Conservation (phyloP, 108 stramenopile species). For the Epipyxis sp. region DNA sequence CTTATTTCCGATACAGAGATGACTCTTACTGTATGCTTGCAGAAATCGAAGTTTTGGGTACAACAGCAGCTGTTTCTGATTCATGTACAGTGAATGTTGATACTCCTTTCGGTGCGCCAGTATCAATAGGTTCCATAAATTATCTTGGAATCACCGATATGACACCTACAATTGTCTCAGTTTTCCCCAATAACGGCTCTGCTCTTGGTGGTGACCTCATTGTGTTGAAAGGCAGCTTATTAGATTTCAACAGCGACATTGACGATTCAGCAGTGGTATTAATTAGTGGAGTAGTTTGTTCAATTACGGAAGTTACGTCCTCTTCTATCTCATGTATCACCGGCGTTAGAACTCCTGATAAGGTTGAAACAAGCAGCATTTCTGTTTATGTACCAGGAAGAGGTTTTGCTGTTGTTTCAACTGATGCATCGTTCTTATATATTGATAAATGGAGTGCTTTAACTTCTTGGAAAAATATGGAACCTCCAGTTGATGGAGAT, state of each 20-base stretch:
- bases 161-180: no score
- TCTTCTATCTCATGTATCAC: constrained; percentile 24
- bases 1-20: not conserved
- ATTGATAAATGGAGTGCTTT: constrained; percentile 32
- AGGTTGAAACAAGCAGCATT: not conserved
- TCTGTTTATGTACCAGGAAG: not conserved
- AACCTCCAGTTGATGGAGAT: constrained; percentile 43
- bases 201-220: not conserved
- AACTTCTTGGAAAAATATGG: constrained; percentile 21
- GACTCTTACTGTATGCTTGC: constrained; percentile 5
- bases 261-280: not conserved
- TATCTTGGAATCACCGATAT: no score
- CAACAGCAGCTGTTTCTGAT: no score
- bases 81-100: no score
- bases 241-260: not conserved
- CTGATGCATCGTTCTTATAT: constrained; percentile 16
- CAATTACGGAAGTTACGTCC: not conserved
- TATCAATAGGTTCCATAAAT: no score
- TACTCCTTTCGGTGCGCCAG: no score
- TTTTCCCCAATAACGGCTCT: not conserved
- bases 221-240: not conserved
- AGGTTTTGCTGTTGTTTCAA: not conserved
- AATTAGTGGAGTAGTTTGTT: not conserved
- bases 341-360: not conserved
- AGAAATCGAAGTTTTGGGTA: no score